These are phyloP conservation scores for Botrytis sinoallii DNA, from an alignment of 2,329 filamentous ascomycete species.

Conservation along the genomic window DNA sequence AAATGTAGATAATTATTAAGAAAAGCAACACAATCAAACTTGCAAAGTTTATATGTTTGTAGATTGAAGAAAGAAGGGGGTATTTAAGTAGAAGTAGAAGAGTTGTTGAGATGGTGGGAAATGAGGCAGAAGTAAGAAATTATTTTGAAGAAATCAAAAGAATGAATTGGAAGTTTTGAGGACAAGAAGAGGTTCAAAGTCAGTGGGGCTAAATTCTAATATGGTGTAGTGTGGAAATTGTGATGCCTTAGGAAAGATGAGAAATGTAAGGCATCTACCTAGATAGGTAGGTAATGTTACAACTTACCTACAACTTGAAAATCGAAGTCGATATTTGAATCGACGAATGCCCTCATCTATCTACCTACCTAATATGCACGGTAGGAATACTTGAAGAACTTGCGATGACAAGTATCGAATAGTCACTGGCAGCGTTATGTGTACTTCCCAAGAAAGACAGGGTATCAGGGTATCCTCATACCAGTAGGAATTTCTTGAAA, in stretches of 20 bases:
- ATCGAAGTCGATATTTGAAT: background rate
- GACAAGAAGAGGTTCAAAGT: background rate
- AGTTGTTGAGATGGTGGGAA: background rate
- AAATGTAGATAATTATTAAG: slow-evolving; percentile 7
- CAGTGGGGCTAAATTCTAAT: background rate
- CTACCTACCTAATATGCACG: background rate
- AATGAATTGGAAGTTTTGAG: slow-evolving; percentile 11
- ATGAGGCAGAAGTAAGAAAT: background rate
- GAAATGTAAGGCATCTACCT: background rate
- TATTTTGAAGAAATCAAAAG: slow-evolving; percentile 4
- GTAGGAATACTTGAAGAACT: background rate
- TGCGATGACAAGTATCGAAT: background rate
- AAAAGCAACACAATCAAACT: background rate
- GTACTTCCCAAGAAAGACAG: background rate
- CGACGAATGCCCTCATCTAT: background rate
- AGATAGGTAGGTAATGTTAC: background rate
- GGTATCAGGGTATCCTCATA: background rate
- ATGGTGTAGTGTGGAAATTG: background rate
- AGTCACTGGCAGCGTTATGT: background rate
- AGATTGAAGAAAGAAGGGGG: slow-evolving; percentile 2
- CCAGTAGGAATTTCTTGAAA: background rate
- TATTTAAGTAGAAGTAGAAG: background rate
- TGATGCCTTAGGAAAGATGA: background rate
- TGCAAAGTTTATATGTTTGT: background rate
- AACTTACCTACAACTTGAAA: background rate